phyloP scores from a whole-genome alignment of 1,284 basidiomycete genomes.

The Malassezia furfur region DNA sequence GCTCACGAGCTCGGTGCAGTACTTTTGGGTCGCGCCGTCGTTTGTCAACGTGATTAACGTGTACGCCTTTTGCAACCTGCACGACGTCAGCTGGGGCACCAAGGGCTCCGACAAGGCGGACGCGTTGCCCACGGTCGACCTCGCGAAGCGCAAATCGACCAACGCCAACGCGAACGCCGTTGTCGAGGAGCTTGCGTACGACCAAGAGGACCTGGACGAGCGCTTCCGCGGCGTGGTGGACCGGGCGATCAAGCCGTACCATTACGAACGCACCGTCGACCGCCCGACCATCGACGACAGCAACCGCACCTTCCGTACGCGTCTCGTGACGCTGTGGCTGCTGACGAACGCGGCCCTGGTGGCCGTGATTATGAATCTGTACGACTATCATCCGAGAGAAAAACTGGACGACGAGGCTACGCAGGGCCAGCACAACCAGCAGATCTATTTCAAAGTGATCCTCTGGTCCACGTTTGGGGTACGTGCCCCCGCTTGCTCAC shows the following conservation, averaged over 20 bases:
- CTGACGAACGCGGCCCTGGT: conserved; percentile 55
- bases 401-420: conserved; percentile 52
- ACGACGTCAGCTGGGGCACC: conserved; percentile 71
- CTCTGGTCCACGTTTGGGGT: conserved; percentile 74
- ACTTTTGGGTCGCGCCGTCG: conserved; percentile 69
- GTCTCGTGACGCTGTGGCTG: conserved; percentile 47
- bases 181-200: conserved; percentile 56
- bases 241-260: conserved; percentile 74
- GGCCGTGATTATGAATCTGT: conserved; percentile 69
- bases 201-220: conserved; percentile 79
- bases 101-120: conserved; percentile 94
- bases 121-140: conserved; percentile 74
- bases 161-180: conserved; percentile 57
- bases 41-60: conserved; percentile 92
- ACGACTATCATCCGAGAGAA: conserved; percentile 38
- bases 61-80: conserved; percentile 71
- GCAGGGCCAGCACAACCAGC: conserved; percentile 49
- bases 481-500: not conserved
- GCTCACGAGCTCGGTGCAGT: conserved; percentile 91
- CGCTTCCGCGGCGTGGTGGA: conserved; percentile 87
- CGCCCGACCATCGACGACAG: conserved; percentile 63
- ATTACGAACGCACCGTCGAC: conserved; percentile 61
- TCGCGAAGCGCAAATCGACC: conserved; percentile 56
- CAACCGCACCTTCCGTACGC: conserved; percentile 48
- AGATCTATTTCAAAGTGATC: conserved; percentile 63